Percentiles rank a stretch among this genome's conserved stretches.
Conservation (phyloP, 2,329 filamentous ascomycete genomes). For the Xylariaceae sp. region DNA sequence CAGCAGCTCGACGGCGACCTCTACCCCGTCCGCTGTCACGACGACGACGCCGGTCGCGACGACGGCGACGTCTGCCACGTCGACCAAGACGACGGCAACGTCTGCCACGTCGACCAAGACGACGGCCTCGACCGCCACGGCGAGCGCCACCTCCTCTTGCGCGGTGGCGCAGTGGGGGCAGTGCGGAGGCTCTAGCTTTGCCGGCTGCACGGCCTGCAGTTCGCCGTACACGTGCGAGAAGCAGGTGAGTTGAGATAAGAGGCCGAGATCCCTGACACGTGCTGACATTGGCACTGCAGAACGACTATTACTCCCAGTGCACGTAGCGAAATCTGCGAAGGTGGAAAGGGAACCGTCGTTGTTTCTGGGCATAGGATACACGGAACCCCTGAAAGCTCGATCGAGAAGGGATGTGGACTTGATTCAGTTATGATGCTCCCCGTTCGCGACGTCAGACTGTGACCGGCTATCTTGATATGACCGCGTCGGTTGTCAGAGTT, state of each 20-base stretch:
- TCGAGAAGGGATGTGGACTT: too few relatives aligned
- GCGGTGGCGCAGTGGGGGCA: conserved; percentile 9
- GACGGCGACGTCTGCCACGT: conserved; percentile 3
- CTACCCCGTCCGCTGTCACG: conserved; percentile 6
- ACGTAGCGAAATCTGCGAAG: too few relatives aligned
- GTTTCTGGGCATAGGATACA: too few relatives aligned
- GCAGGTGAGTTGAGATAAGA: conserved; percentile 17
- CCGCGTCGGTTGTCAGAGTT: too few relatives aligned
- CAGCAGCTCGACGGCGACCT: conserved; percentile 3
- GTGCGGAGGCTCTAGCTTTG: conserved; percentile 14
- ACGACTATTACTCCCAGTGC: conserved; percentile 10
- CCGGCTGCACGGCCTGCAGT: conserved; percentile 14
- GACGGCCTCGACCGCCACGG: conserved; percentile 5
- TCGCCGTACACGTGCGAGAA: conserved; percentile 11
- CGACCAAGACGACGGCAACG: conserved; percentile 10
- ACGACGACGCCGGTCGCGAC: conserved; percentile 1
- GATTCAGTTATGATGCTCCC: too few relatives aligned
- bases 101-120: conserved; percentile 13
- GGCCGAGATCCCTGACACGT: too few relatives aligned
- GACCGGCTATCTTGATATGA: too few relatives aligned
- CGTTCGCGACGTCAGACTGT: too few relatives aligned
- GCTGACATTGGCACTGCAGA: too few relatives aligned
- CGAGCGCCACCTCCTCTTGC: conserved; percentile 10
- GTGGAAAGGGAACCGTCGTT: too few relatives aligned
- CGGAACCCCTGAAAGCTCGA: too few relatives aligned